Base-by-base conservation (phyloP, 2,329 filamentous ascomycete genomes). In the Aspergillus proliferans region DNA sequence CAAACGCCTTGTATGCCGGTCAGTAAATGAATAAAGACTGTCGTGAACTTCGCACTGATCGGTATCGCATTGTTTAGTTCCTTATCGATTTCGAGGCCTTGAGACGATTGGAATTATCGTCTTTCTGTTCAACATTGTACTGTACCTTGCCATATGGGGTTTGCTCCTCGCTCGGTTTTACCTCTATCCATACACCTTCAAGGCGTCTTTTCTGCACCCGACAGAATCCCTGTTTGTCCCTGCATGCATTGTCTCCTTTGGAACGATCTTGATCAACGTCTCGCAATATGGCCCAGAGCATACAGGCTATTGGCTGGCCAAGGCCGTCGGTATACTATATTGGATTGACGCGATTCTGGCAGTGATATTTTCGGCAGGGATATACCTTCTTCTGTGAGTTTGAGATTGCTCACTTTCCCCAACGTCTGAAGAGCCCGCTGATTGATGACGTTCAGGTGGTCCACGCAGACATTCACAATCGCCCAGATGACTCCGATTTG, bases 401-500 rank as follows among this genome's bases (percentile, higher is more conserved):
- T 14, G 6, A 33, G 22, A 5, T n/a, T 12, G n/a, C 39, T 6
- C 6, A 14, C 6, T 48, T 2, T 3, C 42, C 15, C 12, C 15
- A n/a, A n/a, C 45, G 6, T 9, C 28, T 45, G 19, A 30, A 36
- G 19, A 26, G 8, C 8, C 18, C 2, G n/a, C 6, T 21, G 8
- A 19, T 19, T 12, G 14, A 26, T 22, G 22, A 21, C 7, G 19
- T 41, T 6, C 46, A 82, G 79, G 58, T 84, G 81, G 81, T 82
- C 78, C 2, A 84, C 81, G 0, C 78, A 81, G 51, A 82, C 79
- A 2, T 84, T 83, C 57, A 84, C 88, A 0, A 87, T 93, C 43
- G 85, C 87, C 30, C 83, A 83, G 46, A 93, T 94, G 88, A 93
- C 88, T 0, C 88, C 88, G 0, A 83, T 89, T 15, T 93, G 88